Base-by-base conservation (phyloP, 2,329 filamentous ascomycete species). In the Penicillium brasilianum region DNA sequence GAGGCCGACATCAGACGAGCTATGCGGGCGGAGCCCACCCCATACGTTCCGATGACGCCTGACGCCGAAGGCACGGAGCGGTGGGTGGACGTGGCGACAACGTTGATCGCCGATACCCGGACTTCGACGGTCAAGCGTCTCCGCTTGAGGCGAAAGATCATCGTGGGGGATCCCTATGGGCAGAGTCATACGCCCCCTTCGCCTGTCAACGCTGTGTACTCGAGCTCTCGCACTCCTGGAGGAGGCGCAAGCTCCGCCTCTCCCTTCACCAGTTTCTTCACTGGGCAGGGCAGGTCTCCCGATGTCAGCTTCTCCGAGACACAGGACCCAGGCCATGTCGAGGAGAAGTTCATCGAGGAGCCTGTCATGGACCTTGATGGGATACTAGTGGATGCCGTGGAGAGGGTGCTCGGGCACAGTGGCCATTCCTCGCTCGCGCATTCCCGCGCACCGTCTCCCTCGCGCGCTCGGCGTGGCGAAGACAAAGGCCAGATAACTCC, bases 71-170 rank as follows among this genome's bases (percentile, higher is more conserved):
- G 71, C 7, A 65, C 71, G 18, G 75, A 84, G 61, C 77, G 77
- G 65, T 87, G 85, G 85, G 78, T 85, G 10, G 82, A 86, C 62
- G 81, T 87, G 25, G 85, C 83, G 60, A 84, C 83, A 0, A 85
- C 84, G 4, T 74, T 87, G 18, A 76, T 87, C 55, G 84, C 84
- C 30, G 84, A 88, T 66, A 82, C 82, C 0, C 77, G 81, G 48
- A 81, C 76, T 11, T 85, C 84, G 60, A 82, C 78, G 11, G 81
- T 88, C 59, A 86, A 84, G 67, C 83, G 84, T 48, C 72, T 88
- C 43, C 80, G 80, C n/a, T 73, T 88, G 51, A 77, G 80, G 34
- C 81, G 85, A 32, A 78, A 79, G 76, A 63, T 81, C 75, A 49
- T 74, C 65, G 56, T 69, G 34, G 63, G 64, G 22, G 63, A 66